phyloP scores from a whole-genome alignment of 2,329 filamentous ascomycete species.

The Alternaria panax region DNA sequence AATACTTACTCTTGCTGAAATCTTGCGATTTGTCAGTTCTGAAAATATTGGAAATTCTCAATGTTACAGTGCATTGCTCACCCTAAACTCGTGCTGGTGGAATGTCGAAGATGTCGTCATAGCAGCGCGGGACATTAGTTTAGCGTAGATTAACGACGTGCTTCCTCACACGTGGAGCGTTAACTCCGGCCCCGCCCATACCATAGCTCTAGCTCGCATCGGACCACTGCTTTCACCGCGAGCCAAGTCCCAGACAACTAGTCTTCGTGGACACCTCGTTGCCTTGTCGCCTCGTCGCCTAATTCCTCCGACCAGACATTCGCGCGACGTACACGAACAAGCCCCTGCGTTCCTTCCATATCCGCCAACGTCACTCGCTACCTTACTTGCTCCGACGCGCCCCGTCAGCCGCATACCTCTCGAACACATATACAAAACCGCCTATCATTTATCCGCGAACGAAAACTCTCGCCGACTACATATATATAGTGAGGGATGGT shows the following conservation, averaged over 20 bases:
- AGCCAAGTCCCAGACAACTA: not conserved
- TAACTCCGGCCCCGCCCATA: constrained; percentile 20
- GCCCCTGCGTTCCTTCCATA: constrained; percentile 4
- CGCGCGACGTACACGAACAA: not conserved
- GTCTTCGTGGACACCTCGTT: not conserved
- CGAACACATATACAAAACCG: not conserved
- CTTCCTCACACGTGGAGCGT: constrained; percentile 25
- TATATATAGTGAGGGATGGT: constrained; percentile 24
- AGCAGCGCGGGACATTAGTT: constrained; percentile 15
- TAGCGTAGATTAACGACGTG: constrained; percentile 18
- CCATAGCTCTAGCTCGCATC: constrained; percentile 17
- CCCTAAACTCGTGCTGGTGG: not conserved
- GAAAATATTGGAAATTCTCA: no score
- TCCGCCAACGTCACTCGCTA: constrained; percentile 19
- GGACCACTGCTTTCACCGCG: constrained; percentile 4
- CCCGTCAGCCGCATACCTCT: constrained; percentile 10
- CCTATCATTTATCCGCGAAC: not conserved
- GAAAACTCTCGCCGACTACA: not conserved
- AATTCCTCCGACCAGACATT: not conserved
- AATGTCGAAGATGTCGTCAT: constrained; percentile 30
- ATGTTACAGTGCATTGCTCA: no score
- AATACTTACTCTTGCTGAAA: not conserved
- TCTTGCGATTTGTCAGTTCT: no score
- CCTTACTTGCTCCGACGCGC: constrained; percentile 20
- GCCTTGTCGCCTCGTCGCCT: not conserved